These are phyloP conservation scores for Coniochaeta sp. DNA, from an alignment of 2,329 filamentous ascomycete species.

Conservation along the genomic window DNA sequence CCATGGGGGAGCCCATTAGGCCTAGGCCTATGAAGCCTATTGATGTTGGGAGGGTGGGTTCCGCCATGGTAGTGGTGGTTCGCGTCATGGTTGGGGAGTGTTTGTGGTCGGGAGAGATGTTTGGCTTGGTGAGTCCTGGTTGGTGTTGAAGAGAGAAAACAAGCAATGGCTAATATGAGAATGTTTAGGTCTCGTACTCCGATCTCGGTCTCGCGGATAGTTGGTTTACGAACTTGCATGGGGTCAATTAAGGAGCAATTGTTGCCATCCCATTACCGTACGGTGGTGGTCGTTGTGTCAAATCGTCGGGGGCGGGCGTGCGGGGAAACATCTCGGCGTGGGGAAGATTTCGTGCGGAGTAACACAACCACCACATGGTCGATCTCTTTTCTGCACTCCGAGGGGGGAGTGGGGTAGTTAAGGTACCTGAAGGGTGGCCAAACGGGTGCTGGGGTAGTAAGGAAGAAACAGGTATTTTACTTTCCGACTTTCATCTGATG, in stretches of 20 bases:
- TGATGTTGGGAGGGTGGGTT: constrained; percentile 4
- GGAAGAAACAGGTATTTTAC: not conserved
- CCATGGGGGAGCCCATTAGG: constrained; percentile 49
- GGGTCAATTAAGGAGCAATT: too few species aligned
- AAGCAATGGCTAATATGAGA: too few species aligned
- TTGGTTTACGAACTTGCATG: too few species aligned
- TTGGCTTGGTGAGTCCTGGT: not conserved
- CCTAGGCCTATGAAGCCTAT: constrained; percentile 43
- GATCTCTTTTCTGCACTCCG: not conserved
- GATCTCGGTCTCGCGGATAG: too few species aligned
- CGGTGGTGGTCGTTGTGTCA: too few species aligned
- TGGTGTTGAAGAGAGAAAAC: too few species aligned
- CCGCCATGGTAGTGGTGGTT: not conserved
- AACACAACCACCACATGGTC: too few species aligned
- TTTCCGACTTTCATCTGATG: not conserved
- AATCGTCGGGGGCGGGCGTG: not conserved
- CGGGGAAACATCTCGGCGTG: not conserved
- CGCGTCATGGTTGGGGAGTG: not conserved
- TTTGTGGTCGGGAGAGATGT: not conserved
- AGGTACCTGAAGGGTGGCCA: not conserved
- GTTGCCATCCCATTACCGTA: too few species aligned
- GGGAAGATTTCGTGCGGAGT: not conserved
- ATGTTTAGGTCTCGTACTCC: too few species aligned
- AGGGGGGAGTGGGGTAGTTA: too few species aligned
- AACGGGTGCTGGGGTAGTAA: not conserved